Evolutionary conservation across 2,329 filamentous ascomycete species (phyloP).

Genomic region (Didymella pomorum): DNA sequence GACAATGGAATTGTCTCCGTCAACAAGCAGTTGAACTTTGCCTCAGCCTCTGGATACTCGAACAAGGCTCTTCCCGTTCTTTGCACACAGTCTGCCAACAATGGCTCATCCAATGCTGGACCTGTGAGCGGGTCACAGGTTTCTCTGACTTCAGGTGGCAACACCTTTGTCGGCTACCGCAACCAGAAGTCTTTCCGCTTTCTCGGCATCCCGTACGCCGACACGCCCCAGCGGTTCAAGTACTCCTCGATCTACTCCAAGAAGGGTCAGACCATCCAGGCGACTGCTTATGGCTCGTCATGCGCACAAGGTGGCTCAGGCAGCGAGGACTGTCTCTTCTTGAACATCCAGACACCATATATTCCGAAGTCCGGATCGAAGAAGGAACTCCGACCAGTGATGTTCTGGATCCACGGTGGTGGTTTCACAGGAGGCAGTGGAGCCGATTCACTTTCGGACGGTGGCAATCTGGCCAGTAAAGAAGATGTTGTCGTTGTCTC

Average conservation of each 20-base stretch:
- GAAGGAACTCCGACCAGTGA: constrained; percentile 44
- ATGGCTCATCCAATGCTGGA: constrained; percentile 38
- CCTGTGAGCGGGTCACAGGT: constrained; percentile 45
- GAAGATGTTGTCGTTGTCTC: constrained; percentile 64
- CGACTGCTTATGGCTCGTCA: constrained; percentile 56
- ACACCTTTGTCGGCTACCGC: constrained; percentile 60
- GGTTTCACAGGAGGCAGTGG: constrained; percentile 62
- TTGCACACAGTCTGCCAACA: constrained; percentile 60
- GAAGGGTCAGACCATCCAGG: constrained; percentile 56
- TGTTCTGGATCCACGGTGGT: constrained; percentile 69
- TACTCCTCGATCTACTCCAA: constrained; percentile 59
- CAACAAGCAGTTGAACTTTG: constrained; percentile 47
- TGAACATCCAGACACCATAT: constrained; percentile 43
- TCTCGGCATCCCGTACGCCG: constrained; percentile 57
- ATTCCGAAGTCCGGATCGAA: constrained; percentile 51
- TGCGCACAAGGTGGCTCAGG: constrained; percentile 54
- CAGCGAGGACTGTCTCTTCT: constrained; percentile 40
- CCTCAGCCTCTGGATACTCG: constrained; percentile 32
- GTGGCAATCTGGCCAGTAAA: constrained; percentile 64
- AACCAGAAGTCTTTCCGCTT: constrained; percentile 61
- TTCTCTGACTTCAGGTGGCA: constrained; percentile 52
- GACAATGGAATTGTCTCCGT: constrained; percentile 52
- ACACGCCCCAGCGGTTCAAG: constrained; percentile 53
- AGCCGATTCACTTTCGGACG: constrained; percentile 60
- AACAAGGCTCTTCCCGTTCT: constrained; percentile 55